phyloP scores from a whole-genome alignment of 1,284 basidiomycete species.

The Megacollybia platyphylla region DNA sequence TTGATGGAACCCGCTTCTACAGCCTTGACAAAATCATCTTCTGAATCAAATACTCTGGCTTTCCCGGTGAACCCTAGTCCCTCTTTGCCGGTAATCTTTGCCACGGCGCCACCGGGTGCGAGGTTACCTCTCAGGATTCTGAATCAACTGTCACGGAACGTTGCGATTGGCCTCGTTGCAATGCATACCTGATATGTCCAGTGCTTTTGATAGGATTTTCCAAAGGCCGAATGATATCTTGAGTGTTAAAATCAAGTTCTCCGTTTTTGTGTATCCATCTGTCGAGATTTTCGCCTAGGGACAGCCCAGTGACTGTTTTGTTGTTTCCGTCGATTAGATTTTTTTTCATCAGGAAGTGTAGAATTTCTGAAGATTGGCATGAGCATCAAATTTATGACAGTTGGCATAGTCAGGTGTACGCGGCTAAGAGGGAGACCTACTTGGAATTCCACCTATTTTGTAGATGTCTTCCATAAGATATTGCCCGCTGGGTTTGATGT shows the following conservation, averaged over 20 bases:
- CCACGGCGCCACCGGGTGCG: slow-evolving; percentile 89
- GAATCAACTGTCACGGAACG: slow-evolving; percentile 4
- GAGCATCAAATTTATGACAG: background rate
- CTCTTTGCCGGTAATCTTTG: slow-evolving; percentile 91
- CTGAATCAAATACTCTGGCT: slow-evolving; percentile 75
- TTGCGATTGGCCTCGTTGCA: slow-evolving; percentile 1
- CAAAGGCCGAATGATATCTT: slow-evolving; percentile 79
- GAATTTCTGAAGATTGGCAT: slow-evolving; percentile 41
- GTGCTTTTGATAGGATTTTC: slow-evolving; percentile 80
- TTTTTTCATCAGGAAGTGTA: slow-evolving; percentile 73
- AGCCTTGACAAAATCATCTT: slow-evolving; percentile 71
- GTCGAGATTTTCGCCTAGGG: slow-evolving; percentile 82
- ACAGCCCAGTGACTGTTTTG: slow-evolving; percentile 80
- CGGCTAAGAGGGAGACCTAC: slow-evolving; percentile 25
- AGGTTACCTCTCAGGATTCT: slow-evolving; percentile 79
- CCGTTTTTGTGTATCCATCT: slow-evolving; percentile 72
- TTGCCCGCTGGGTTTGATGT: slow-evolving; percentile 84
- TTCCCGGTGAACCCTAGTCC: slow-evolving; percentile 76
- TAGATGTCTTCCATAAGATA: slow-evolving; percentile 88
- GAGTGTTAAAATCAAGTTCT: slow-evolving; percentile 51
- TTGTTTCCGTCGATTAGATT: slow-evolving; percentile 77
- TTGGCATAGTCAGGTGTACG: background rate
- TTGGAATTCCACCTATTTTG: slow-evolving; percentile 82
- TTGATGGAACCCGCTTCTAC: slow-evolving; percentile 73
- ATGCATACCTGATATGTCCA: slow-evolving; percentile 67